phyloP scores from a whole-genome alignment of 2,329 filamentous ascomycete genomes.

The Curvularia spicifera region DNA sequence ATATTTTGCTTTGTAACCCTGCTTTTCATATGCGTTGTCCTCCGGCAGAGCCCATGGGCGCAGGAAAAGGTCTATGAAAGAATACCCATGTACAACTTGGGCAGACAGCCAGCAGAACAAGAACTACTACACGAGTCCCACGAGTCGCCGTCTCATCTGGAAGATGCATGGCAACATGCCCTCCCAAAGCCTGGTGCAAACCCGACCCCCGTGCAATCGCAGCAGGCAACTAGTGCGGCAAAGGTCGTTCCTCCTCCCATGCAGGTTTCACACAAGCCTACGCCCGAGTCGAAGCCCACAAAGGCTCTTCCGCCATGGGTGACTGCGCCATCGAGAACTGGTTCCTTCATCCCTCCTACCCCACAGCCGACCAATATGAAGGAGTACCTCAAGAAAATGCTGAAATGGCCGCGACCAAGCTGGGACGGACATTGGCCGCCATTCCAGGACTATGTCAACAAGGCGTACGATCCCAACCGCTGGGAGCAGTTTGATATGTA shows the following conservation, averaged over 20 bases:
- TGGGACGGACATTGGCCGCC: slow-evolving; percentile 54
- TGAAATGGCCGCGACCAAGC: slow-evolving; percentile 51
- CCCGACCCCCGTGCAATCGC: slow-evolving; percentile 3
- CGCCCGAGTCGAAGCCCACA: slow-evolving; percentile 5
- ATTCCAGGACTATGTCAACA: slow-evolving; percentile 51
- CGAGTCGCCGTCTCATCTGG: slow-evolving; percentile 23
- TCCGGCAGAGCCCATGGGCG: slow-evolving; percentile 40
- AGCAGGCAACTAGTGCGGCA: background rate
- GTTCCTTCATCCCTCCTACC: slow-evolving; percentile 23
- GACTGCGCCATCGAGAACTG: slow-evolving; percentile 27
- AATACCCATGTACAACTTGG: slow-evolving; percentile 30
- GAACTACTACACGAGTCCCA: slow-evolving; percentile 17
- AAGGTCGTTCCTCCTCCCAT: slow-evolving; percentile 9
- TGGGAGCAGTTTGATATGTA: slow-evolving; percentile 56
- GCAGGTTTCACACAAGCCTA: slow-evolving; percentile 5
- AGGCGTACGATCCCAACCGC: slow-evolving; percentile 56
- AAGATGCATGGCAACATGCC: slow-evolving; percentile 33
- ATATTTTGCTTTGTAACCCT: slow-evolving; percentile 48
- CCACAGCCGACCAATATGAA: slow-evolving; percentile 35
- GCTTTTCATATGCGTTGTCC: slow-evolving; percentile 37
- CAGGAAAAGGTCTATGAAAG: slow-evolving; percentile 35
- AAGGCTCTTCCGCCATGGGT: slow-evolving; percentile 36
- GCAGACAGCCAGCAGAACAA: slow-evolving; percentile 20
- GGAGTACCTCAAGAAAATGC: slow-evolving; percentile 51
- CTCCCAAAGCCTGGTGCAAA: slow-evolving; percentile 23